These are phyloP conservation scores for Zea luxurians DNA, from an alignment of 176 grass and related monocot genomes.

Conservation along the genomic window DNA sequence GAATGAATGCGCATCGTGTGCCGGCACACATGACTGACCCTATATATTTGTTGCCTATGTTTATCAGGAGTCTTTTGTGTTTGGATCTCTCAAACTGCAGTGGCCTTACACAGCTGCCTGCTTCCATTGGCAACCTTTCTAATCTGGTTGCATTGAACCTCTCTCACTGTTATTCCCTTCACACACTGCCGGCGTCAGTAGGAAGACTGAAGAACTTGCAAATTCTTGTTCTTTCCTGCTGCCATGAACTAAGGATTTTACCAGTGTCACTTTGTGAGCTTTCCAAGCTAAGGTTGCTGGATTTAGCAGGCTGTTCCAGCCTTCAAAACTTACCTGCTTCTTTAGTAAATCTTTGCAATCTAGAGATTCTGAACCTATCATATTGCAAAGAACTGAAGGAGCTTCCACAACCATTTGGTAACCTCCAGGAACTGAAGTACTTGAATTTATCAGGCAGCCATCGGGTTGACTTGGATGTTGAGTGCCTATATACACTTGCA, in stretches of 20 bases:
- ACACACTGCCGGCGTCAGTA: background rate
- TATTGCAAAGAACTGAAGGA: background rate
- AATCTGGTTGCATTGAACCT: conserved; percentile 25
- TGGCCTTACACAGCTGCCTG: background rate
- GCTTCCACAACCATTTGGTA: conserved; percentile 28
- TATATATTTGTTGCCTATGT: background rate
- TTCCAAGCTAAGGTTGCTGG: conserved; percentile 6
- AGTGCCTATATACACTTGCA: background rate
- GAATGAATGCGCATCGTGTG: background rate
- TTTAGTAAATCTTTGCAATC: background rate
- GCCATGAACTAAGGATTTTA: background rate
- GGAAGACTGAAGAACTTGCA: background rate
- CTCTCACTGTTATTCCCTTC: conserved; percentile 9
- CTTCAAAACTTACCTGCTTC: conserved; percentile 3
- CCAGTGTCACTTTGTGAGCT: conserved; percentile 1
- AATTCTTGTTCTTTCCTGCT: conserved; percentile 19
- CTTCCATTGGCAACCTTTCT: background rate
- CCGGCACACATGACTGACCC: background rate
- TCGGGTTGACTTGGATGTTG: background rate
- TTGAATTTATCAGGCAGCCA: conserved; percentile 25
- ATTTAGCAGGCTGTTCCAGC: background rate
- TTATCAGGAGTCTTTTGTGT: background rate
- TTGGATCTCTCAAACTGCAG: conserved; percentile 24
- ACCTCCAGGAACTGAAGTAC: background rate
- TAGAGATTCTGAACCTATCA: conserved; percentile 22